Base-by-base conservation (phyloP, 1,284 basidiomycete genomes). In the Boletus subluridellus region DNA sequence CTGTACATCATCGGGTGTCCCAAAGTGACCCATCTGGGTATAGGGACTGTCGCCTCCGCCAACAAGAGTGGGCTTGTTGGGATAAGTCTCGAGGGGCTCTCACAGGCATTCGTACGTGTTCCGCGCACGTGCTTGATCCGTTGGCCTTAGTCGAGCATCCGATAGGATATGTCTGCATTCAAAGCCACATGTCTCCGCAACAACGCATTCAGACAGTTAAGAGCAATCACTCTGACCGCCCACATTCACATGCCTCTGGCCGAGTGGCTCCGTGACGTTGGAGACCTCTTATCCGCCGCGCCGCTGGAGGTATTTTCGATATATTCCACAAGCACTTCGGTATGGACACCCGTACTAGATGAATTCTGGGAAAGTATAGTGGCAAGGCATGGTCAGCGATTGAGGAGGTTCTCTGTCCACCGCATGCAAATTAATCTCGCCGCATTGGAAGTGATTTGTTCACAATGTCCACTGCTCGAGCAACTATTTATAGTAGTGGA, bases 21-120 rank as follows among this genome's bases (percentile, higher is more conserved):
- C 1, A 86, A 80, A 64, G 80, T 89, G n/a, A 87, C 86, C 0
- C 80, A 89, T 50, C 60, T 65, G 12, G 87, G 88, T 1, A 69
- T 90, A 3, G 78, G 74, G 65, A 73, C 78, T 2, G 58, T 87
- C 7, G 66, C 87, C 0, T 74, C 74, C 4, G 59, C 65, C 11
- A 85, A 77, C 57, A 62, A 64, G 41, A 67, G 54, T 5, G 83
- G 85, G 2, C 73, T 90, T 10, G 52, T 75, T 1, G 75, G 74
- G 2, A 70, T 90, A n/a, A 80, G 80, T 4, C 73, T 90, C 17
- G 86, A 90, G 68, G 81, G 80, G n/a, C 69, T 90, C 32, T 85
- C 86, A 2, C 72, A 77, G 0, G 69, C 75, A 58, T 88, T 90
- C 63, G 88, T 89, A 69, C 41, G 81, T 75, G 39, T 37, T 41